Conservation (phyloP, 1,284 basidiomycete genomes). For the Trametes polyzona region DNA sequence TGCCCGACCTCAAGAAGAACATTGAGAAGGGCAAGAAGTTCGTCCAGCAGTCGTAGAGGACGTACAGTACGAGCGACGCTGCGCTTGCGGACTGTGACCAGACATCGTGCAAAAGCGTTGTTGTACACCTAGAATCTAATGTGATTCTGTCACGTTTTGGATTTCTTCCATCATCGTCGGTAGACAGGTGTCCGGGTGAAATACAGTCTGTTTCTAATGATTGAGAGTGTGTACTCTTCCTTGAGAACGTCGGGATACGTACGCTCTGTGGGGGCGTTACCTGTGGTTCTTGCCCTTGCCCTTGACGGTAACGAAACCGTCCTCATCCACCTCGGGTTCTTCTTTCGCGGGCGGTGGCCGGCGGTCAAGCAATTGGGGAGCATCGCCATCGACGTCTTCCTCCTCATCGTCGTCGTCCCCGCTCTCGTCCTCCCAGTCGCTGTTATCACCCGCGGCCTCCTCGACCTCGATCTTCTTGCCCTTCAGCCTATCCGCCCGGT, state of each 20-base stretch:
- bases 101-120: constrained; percentile 26
- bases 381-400: constrained; percentile 51
- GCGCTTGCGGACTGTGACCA: constrained; percentile 1
- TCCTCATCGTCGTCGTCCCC: constrained; percentile 54
- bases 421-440: constrained; percentile 46
- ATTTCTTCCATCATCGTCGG: constrained; percentile 4
- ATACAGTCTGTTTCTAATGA: not conserved
- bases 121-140: constrained; percentile 28
- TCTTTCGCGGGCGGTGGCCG: constrained; percentile 40
- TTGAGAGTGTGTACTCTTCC: constrained; percentile 2
- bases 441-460: constrained; percentile 44
- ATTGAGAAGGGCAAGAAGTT: constrained; percentile 93
- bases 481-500: constrained; percentile 60
- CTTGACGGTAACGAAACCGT: constrained; percentile 86
- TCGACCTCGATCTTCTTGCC: constrained; percentile 60
- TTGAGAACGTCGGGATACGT: constrained; percentile 3
- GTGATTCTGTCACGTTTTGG: constrained; percentile 10
- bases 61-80: not conserved
- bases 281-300: constrained; percentile 57
- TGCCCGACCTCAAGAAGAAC: constrained; percentile 96
- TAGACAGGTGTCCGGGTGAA: not conserved
- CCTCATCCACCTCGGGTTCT: constrained; percentile 81
- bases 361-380: constrained; percentile 55
- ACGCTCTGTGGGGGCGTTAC: constrained; percentile 5
- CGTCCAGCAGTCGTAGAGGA: constrained; percentile 44